A percentile compares a stretch with the other conserved stretches of the same genome.
These are phyloP conservation scores for Metschnikowia shivogae DNA, from an alignment of 805 yeast species.

Conservation along the genomic window DNA sequence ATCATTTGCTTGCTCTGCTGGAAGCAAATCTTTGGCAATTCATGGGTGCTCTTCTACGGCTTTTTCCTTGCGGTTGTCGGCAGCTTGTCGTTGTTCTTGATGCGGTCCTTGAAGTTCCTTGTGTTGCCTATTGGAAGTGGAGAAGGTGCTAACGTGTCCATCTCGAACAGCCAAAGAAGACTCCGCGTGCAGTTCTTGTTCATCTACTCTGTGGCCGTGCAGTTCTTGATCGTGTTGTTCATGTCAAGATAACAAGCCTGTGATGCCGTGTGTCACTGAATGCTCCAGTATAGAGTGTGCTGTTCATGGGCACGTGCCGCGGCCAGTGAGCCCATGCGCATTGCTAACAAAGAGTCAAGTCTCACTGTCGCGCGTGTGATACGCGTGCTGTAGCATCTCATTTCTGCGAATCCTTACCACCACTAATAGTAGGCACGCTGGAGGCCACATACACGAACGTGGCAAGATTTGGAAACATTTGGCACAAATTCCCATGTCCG, in stretches of 20 bases:
- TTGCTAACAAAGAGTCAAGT: neutral
- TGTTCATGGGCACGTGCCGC: neutral
- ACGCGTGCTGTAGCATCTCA: slow-evolving; percentile 5
- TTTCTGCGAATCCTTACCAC: slow-evolving; percentile 1
- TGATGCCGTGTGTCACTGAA: neutral
- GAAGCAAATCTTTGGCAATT: slow-evolving; percentile 41
- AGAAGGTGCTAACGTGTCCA: slow-evolving; percentile 47
- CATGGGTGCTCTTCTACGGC: slow-evolving; percentile 34
- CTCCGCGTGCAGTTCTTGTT: slow-evolving; percentile 84
- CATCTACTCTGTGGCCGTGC: slow-evolving; percentile 77
- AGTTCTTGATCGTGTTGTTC: slow-evolving; percentile 69
- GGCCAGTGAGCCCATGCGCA: slow-evolving; percentile 1
- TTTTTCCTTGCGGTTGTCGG: slow-evolving; percentile 32
- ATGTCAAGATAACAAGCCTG: slow-evolving; percentile 33
- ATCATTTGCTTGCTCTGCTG: slow-evolving; percentile 53
- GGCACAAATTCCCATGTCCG: slow-evolving; percentile 1
- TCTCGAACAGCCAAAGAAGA: slow-evolving; percentile 66
- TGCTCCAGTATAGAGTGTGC: neutral
- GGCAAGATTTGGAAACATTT: too few relatives aligned
- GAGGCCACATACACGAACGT: too few relatives aligned
- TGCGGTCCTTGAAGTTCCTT: slow-evolving; percentile 66
- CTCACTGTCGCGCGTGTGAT: slow-evolving; percentile 1
- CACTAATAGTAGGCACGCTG: neutral
- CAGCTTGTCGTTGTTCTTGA: slow-evolving; percentile 54
- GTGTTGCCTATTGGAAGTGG: slow-evolving; percentile 50